Base-by-base conservation (phyloP, 2,329 filamentous ascomycete genomes). In the Colletotrichum truncatum region DNA sequence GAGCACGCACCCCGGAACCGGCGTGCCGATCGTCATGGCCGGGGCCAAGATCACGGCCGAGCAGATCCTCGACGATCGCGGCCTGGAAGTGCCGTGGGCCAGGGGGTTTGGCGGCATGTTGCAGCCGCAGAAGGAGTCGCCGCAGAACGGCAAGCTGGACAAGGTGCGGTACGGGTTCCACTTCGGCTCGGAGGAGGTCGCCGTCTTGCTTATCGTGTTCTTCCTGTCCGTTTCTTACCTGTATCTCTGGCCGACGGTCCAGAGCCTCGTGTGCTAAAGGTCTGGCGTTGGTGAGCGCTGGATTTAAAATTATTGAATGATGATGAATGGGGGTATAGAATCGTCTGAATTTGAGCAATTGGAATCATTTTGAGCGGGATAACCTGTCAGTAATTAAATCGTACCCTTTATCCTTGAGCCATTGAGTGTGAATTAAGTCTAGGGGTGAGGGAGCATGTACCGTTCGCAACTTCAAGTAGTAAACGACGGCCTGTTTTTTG, bases 1-100 rank as follows among this genome's bases (percentile, higher is more conserved):
- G 1, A 91, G 87, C 72, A 91, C 91, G 18, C 91, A 94, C 78
- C 91, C 91, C 0, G 91, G 91, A 2, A 93, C 91, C 0, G 91
- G 91, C 0, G 91, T 93, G 18, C 91, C 91, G 3, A 91, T 93
- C 60, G 89, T 90, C 25, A 78, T 93, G 9, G 90, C 90, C 0
- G 91, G 91, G 0, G 87, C 88, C 8, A 91, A 88, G 74, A 82
- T 93, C 61, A 82, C 80, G 10, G 70, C 77, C 1, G 80, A 82
- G 69, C 80, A 84, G 73, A 77, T 83, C 16, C 70, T 83, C 23
- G 72, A 69, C 6, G 78, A 80, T 53, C 55, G 73, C 16, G 61
- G 71, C 1, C 18, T 78, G 57, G 18, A 45, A 26, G 69, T 74
- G 8, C 73, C 75, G 6, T 80, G 77, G 77, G 49, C 62, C 7